Conservation (phyloP, 805 yeast species). For the Priceomyces castillae region DNA sequence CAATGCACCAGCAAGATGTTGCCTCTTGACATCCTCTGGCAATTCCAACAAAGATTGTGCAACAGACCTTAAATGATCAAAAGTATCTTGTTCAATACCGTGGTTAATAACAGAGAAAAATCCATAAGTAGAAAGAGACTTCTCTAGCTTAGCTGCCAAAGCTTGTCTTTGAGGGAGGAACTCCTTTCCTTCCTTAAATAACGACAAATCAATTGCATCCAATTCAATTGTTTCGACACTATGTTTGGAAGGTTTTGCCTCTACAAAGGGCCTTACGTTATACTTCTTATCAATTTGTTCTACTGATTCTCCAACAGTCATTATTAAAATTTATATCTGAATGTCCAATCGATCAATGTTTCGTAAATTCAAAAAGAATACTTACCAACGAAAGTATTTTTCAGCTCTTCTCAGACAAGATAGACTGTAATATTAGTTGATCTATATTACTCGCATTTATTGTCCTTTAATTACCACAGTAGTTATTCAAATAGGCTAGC, state of each 20-base stretch:
- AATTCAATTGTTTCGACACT: slow-evolving; percentile 23
- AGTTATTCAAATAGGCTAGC: no score
- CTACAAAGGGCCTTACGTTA: slow-evolving; percentile 25
- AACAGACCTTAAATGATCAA: slow-evolving; percentile 36
- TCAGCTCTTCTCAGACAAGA: no score
- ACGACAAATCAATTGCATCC: slow-evolving; percentile 35
- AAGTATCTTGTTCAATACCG: slow-evolving; percentile 32
- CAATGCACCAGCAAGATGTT: slow-evolving; percentile 40
- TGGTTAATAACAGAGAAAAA: slow-evolving; percentile 43
- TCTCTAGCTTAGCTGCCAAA: slow-evolving; percentile 38
- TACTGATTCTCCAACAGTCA: slow-evolving; percentile 10
- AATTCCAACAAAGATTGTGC: slow-evolving; percentile 41
- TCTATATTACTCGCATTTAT: no score
- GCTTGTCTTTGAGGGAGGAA: slow-evolving; percentile 23
- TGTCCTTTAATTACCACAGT: no score
- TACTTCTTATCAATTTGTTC: slow-evolving; percentile 17
- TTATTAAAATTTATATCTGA: neutral
- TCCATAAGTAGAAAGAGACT: slow-evolving; percentile 41
- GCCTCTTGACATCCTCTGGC: slow-evolving; percentile 37
- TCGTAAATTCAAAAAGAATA: no score
- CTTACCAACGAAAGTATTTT: no score
- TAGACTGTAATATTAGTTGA: no score
- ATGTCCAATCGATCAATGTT: no score
- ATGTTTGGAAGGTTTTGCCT: slow-evolving; percentile 21
- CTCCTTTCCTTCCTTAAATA: slow-evolving; percentile 36